Evolutionary conservation across 352 stramenopile species (phyloP).

Genomic region (Phytopythium chamaehyphon): DNA sequence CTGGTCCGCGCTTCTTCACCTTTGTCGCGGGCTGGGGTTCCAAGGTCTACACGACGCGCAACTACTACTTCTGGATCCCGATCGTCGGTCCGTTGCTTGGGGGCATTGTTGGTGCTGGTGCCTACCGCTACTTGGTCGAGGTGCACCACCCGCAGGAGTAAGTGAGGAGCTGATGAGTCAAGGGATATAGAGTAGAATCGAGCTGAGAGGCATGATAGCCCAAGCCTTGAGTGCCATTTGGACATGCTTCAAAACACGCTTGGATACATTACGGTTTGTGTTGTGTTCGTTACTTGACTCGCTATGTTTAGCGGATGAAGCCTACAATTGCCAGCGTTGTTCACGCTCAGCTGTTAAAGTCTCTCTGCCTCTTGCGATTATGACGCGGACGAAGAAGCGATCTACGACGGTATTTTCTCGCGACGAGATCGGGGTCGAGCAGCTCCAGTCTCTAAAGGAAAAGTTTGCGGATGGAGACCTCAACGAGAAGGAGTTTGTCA

Average conservation of each 20-base stretch:
- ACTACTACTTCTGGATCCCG: conserved; percentile 56
- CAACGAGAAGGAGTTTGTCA: conserved; percentile 84
- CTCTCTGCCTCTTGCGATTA: neutral
- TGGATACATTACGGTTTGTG: conserved; percentile 2
- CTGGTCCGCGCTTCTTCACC: conserved; percentile 36
- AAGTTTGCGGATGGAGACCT: conserved; percentile 81
- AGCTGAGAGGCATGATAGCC: neutral
- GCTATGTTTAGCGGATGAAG: neutral
- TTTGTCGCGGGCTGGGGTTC: conserved; percentile 32
- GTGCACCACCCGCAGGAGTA: conserved; percentile 28
- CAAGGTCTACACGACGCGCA: conserved; percentile 29
- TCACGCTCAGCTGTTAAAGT: neutral
- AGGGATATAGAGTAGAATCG: conserved; percentile 7
- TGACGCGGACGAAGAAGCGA: conserved; percentile 29
- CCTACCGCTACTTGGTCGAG: conserved; percentile 31
- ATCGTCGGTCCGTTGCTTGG: conserved; percentile 34
- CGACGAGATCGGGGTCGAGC: conserved; percentile 77
- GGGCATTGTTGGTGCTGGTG: conserved; percentile 18
- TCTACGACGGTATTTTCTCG: conserved; percentile 69
- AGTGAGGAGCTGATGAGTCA: neutral
- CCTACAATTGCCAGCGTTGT: neutral
- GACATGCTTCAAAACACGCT: conserved; percentile 1
- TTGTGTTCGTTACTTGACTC: neutral
- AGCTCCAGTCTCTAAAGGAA: conserved; percentile 80
- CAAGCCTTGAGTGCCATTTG: neutral